These are phyloP conservation scores for Aspergillus tubingensis DNA, from an alignment of 2,329 filamentous ascomycete species.

Conservation along the genomic window DNA sequence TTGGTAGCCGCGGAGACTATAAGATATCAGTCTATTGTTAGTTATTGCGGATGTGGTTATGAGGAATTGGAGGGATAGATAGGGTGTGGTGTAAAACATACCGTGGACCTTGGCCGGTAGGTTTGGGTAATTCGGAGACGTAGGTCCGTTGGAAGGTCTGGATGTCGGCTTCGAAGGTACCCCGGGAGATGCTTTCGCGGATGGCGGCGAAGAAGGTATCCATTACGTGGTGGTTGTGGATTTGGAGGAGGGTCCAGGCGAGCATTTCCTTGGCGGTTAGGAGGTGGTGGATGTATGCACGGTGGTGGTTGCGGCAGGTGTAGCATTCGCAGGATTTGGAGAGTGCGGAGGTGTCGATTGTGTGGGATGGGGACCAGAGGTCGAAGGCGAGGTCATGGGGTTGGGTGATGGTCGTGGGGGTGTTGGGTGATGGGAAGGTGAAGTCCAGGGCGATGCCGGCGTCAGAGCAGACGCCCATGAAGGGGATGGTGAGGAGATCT, in stretches of 20 bases:
- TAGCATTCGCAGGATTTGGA: conserved; percentile 72
- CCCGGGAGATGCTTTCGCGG: conserved; percentile 62
- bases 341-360: conserved; percentile 65
- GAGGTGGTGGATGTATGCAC: conserved; percentile 84
- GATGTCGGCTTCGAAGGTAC: conserved; percentile 57
- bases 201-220: conserved; percentile 72
- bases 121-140: conserved; percentile 68
- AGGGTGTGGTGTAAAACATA: conserved; percentile 29
- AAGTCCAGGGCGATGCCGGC: conserved; percentile 83
- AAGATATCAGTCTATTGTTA: conserved; percentile 26
- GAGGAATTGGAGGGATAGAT: neutral
- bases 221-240: conserved; percentile 82
- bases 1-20: conserved; percentile 75
- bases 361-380: conserved; percentile 69
- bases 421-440: conserved; percentile 52
- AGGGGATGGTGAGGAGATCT: conserved; percentile 77
- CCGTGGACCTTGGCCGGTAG: conserved; percentile 75
- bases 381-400: conserved; percentile 67
- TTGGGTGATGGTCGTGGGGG: conserved; percentile 27
- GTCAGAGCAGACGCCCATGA: conserved; percentile 74
- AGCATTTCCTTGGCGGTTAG: conserved; percentile 94
- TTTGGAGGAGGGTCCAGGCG: conserved; percentile 86
- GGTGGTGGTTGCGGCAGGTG: conserved; percentile 78
- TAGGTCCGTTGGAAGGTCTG: conserved; percentile 67
- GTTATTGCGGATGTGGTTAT: neutral